Base-by-base conservation (phyloP, 331 rosid genomes). In the Cydonia oblonga region DNA sequence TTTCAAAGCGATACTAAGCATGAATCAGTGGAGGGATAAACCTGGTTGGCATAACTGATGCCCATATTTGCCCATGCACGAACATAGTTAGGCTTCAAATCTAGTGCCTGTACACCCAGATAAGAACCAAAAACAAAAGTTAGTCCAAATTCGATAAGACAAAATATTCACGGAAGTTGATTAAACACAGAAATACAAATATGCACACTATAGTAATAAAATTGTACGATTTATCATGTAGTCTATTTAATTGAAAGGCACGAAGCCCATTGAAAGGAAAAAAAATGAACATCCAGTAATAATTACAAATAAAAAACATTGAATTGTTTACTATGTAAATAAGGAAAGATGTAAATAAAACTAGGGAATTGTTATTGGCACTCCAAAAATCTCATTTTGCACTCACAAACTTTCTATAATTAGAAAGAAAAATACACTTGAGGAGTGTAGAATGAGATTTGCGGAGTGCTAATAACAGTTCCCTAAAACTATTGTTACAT, bases 21-120 rank as follows among this genome's bases (percentile, higher is more conserved):
- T n/a, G 72, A 74, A 61, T 15, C 11, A 52, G 75, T 10, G 22
- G 11, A 59, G 59, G 64, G 69, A 76, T 70, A 51, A 65, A 95
- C 99, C 96, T 95, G 99, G 82, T 95, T 95, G 54, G 99, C 99
- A 65, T 89, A 95, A 67, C 99, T 91, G 85, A 95, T 91, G 68
- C 99, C 99, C 97, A 95, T 95, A 79, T 95, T 95, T 69, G 99
- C 97, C 99, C 99, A 95, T 61, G 99, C 99, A 67, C 97, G 99
- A 62, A 95, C 99, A 69, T 95, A 95, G 78, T 95, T 95, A 66
- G 99, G 99, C 83, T 95, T 95, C 84, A 95, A 86, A 88, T 95
- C 99, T 40, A 95, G 83, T 25, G 99, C 99, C 98, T 93, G 86
- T 24, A 80, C 71, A 66, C 8, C 42, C 25, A 66, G 53, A 79